Evolutionary conservation across 2,329 filamentous ascomycete species (phyloP).

Genomic region (Mycosphaerella arachidis): DNA sequence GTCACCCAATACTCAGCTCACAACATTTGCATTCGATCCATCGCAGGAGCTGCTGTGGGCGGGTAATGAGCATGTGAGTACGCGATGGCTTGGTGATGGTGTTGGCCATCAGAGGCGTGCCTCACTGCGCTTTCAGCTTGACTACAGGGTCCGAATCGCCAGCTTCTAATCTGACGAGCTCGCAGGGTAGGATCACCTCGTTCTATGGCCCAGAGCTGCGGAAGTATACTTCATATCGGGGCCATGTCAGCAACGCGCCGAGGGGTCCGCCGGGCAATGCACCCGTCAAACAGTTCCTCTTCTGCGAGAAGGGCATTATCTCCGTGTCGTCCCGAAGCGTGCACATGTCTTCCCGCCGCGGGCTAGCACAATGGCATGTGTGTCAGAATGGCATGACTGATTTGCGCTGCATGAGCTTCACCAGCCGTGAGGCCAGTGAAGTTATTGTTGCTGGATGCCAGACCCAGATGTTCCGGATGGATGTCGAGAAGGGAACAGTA

Average conservation of each 20-base stretch:
- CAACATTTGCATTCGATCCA: slow-evolving; percentile 83
- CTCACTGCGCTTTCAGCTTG: slow-evolving; percentile 1
- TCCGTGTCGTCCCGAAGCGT: slow-evolving; percentile 77
- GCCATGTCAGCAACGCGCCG: slow-evolving; percentile 53
- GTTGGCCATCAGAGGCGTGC: background rate
- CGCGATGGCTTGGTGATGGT: background rate
- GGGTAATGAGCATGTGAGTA: slow-evolving; percentile 78
- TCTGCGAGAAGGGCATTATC: slow-evolving; percentile 86
- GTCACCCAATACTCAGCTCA: slow-evolving; percentile 65
- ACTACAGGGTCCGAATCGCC: background rate
- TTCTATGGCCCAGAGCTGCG: slow-evolving; percentile 83
- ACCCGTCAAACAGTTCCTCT: slow-evolving; percentile 78
- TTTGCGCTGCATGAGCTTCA: slow-evolving; percentile 91
- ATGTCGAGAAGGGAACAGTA: slow-evolving; percentile 53
- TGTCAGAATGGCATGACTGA: slow-evolving; percentile 75
- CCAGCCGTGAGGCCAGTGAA: slow-evolving; percentile 75
- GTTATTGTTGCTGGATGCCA: slow-evolving; percentile 86
- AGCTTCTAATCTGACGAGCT: background rate
- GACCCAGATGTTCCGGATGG: slow-evolving; percentile 73
- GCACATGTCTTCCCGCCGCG: slow-evolving; percentile 81
- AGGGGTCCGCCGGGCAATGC: slow-evolving; percentile 53
- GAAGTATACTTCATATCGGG: slow-evolving; percentile 84
- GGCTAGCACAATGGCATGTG: slow-evolving; percentile 83
- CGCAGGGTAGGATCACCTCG: slow-evolving; percentile 78
- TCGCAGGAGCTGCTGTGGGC: slow-evolving; percentile 87